Base-by-base conservation (phyloP, 768 basidiomycete genomes). In the Leccinum obscurum region DNA sequence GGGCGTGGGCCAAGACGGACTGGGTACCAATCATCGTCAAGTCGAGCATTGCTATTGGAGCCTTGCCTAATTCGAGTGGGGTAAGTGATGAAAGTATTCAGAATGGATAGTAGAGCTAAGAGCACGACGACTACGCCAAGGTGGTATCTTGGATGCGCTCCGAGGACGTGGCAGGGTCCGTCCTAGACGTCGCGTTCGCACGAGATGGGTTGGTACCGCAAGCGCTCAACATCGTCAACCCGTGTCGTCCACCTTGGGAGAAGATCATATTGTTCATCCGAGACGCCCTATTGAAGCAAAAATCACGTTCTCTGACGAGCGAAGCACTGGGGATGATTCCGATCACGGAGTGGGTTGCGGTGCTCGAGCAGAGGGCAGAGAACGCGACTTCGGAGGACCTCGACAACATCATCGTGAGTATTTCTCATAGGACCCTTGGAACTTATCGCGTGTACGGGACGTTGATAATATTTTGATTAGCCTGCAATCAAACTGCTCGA, bases 181-280 rank as follows among this genome's bases (percentile, higher is more conserved):
- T 78, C 13, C 39, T 76, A 8, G 77, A 79, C 57, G 62, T 77
- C 8, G 73, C 72, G 1, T 68, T 76, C 50, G 46, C 64, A 35
- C 55, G 66, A 7, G 50, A 55, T 10, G 59, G 58, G 0, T 13
- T 9, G 44, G 0, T 46, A 20, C 72, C 75, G 2, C 56, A 60
- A 24, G 69, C 69, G 4, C 60, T 76, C 30, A 78, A 80, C 62
- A 54, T 79, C 14, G 76, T 76, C 2, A 77, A 79, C 66, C 78
- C 79, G 1, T 68, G 66, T 9, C 73, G 75, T 2, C 61, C 76
- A 10, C 35, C 67, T 1, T 80, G 77, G 72, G 55, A 59, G 15
- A 55, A 52, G 6, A 44, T 77, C n/a, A 66, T 78, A 15, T 41
- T 60, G 15, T 58, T 52, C 28, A 58, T 78, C 17, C 64, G 65